Base-by-base conservation (phyloP, 2,329 filamentous ascomycete genomes). In the Calonectria hongkongensis region DNA sequence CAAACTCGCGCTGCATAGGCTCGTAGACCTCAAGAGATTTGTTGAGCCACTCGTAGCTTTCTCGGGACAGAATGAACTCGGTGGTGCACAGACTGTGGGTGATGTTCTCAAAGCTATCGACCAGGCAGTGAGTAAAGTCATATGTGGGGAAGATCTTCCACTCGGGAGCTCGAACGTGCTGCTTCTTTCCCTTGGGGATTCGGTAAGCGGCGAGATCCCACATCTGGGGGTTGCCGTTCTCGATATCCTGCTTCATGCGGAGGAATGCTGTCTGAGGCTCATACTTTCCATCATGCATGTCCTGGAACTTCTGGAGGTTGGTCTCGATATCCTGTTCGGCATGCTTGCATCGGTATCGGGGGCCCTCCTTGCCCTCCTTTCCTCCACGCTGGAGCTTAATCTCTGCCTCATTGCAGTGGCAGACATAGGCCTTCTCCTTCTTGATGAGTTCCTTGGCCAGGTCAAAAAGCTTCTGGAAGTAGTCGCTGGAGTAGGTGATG, bases 81-180 rank as follows among this genome's bases (percentile, higher is more conserved):
- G 94, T 96, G 0, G 97, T 98, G 83, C 96, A 98, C 25, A 98
- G 88, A 16, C 94, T 96, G 86, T 98, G 96, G 0, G 96, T 96
- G 80, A 98, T 97, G 21, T 91, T 90, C 84, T 99, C 97, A 76
- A 98, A 95, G 77, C 94, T 96, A 88, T 98, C 97, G 79, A 94
- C 96, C 27, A 98, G 88, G 83, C 94, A 98, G 86, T 97, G 95
- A 0, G 94, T 94, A 82, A 97, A 97, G 83, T 98, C 96, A 81
- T 98, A 98, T 0, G 96, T 97, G 0, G 97, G 97, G 83, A 98
- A 98, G 75, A 98, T 98, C 84, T 92, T 93, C 95, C 96, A 98
- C 81, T 93, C 92, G 36, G 94, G 95, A 0, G 96, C 98, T 43
- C 94, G 91, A 84, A 95, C 92, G 82, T 98, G 95, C 51, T 92